Evolutionary conservation across 1,139 yeast species (phyloP).

Genomic region (Geotrichum reessii): DNA sequence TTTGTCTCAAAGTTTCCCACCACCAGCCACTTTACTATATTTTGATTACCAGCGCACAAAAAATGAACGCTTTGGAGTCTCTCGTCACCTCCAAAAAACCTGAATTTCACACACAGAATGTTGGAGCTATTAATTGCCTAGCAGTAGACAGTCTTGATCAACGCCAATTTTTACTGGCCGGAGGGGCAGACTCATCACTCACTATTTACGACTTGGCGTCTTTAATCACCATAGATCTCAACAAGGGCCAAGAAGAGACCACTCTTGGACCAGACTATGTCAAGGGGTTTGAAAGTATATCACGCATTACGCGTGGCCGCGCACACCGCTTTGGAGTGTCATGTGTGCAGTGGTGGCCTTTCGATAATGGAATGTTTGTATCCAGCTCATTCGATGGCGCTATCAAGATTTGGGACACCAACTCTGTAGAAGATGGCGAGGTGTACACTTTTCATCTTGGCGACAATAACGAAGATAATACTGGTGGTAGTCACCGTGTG

Average conservation of each 20-base stretch:
- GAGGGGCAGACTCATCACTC: conserved; percentile 71
- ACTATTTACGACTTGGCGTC: conserved; percentile 22
- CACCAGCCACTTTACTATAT: neutral
- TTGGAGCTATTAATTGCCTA: conserved; percentile 56
- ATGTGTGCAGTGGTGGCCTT: conserved; percentile 80
- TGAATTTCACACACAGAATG: conserved; percentile 24
- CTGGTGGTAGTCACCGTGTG: conserved; percentile 29
- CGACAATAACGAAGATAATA: neutral
- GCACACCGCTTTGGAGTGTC: conserved; percentile 74
- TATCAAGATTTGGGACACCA: conserved; percentile 79
- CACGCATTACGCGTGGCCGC: conserved; percentile 44
- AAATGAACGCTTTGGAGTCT: conserved; percentile 1
- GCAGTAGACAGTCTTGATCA: conserved; percentile 51
- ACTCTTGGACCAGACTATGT: conserved; percentile 9
- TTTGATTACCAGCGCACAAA: neutral
- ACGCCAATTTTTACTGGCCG: conserved; percentile 53
- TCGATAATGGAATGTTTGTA: conserved; percentile 80
- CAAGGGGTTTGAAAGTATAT: conserved; percentile 5
- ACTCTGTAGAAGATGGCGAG: conserved; percentile 43
- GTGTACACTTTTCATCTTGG: conserved; percentile 60
- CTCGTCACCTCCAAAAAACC: conserved; percentile 13
- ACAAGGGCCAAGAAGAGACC: conserved; percentile 1
- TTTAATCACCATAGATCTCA: conserved; percentile 4
- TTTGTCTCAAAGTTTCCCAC: neutral
- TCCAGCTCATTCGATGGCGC: conserved; percentile 75